A percentile compares a stretch with the other conserved stretches of the same genome.
phyloP scores from a whole-genome alignment of 2,329 filamentous ascomycete species.

The Bipolaris bicolor region DNA sequence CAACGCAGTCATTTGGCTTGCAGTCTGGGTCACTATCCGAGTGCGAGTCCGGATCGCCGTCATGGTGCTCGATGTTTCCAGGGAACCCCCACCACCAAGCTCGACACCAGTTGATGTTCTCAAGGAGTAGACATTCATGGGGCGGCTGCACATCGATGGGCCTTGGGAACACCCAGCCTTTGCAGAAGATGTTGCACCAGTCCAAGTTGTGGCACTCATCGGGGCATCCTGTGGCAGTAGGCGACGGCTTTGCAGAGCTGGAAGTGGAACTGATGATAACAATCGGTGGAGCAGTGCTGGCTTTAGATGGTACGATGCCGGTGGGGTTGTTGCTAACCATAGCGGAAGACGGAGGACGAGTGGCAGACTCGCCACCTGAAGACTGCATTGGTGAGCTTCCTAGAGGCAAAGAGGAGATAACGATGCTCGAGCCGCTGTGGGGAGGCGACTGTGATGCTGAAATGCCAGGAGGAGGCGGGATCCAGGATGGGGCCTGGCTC shows the following conservation, averaged over 20 bases:
- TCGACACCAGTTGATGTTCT: too few relatives aligned
- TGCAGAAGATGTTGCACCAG: too few relatives aligned
- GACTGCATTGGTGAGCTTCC: neutral
- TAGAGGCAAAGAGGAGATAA: too few relatives aligned
- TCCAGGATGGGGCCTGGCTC: neutral
- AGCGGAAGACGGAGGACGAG: neutral
- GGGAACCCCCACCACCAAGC: too few relatives aligned
- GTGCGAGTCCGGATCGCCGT: constrained; percentile 15
- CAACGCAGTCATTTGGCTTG: constrained; percentile 19
- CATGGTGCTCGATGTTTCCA: neutral
- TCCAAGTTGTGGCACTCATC: too few relatives aligned
- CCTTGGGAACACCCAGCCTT: too few relatives aligned
- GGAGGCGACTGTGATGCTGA: neutral
- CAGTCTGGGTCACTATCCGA: constrained; percentile 13
- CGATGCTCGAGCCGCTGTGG: neutral
- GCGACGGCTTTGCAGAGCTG: neutral
- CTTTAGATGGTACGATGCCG: neutral
- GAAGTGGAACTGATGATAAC: neutral
- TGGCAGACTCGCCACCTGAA: neutral
- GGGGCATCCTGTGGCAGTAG: neutral
- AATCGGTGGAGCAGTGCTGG: too few relatives aligned
- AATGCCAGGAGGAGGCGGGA: neutral
- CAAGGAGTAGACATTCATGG: too few relatives aligned
- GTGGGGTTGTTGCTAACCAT: neutral
- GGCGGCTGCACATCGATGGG: too few relatives aligned